phyloP scores from a whole-genome alignment of 352 stramenopile species.

The Peronosclerospora sorghi region DNA sequence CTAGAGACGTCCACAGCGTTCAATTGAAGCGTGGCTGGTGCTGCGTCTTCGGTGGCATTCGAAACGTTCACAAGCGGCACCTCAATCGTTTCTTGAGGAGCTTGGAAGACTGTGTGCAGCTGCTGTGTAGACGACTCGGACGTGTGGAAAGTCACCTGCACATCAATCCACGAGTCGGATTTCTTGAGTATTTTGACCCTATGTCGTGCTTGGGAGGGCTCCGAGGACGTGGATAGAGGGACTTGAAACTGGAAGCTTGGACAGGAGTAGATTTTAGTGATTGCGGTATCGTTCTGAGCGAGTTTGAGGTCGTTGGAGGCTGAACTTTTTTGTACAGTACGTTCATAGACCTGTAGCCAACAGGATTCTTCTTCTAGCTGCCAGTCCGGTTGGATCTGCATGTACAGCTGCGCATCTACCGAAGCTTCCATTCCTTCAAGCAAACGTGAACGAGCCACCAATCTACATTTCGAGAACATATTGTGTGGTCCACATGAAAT shows the following conservation, averaged over 20 bases:
- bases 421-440: too few relatives aligned
- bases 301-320: constrained; percentile 1
- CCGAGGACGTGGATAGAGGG: constrained; percentile 10
- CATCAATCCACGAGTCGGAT: constrained; percentile 37
- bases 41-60: not conserved
- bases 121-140: not conserved
- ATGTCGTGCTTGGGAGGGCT: not conserved
- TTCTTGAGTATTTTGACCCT: constrained; percentile 27
- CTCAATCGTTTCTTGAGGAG: constrained; percentile 28
- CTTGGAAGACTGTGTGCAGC: constrained; percentile 42
- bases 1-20: constrained; percentile 34
- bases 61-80: constrained; percentile 4
- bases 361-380: constrained; percentile 10
- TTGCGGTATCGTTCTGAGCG: constrained; percentile 6
- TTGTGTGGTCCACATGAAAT: too few relatives aligned
- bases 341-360: constrained; percentile 51
- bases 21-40: constrained; percentile 23
- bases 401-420: constrained; percentile 23
- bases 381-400: constrained; percentile 67
- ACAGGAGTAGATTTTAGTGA: constrained; percentile 9
- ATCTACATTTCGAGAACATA: too few relatives aligned
- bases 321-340: constrained; percentile 16
- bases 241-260: constrained; percentile 37
- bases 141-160: constrained; percentile 17
- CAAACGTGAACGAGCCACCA: too few relatives aligned